Base-by-base conservation (phyloP, 2,329 filamentous ascomycete genomes). In the Fusarium sp. region DNA sequence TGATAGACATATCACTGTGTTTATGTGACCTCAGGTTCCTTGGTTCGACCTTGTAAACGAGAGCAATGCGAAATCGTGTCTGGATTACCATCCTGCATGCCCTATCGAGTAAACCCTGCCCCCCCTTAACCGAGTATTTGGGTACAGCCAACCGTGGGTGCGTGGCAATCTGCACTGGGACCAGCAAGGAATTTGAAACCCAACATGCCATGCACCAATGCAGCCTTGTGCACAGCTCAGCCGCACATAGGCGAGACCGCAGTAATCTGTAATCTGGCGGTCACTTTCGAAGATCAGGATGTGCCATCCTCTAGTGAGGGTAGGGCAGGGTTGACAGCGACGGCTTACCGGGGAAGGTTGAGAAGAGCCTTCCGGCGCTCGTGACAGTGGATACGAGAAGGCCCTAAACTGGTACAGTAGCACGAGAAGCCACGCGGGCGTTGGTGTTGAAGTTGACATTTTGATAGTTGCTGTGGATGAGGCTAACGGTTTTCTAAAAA, bases 61-160 rank as follows among this genome's bases (percentile, higher is more conserved):
- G 51, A 41, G 68, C 59, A 57, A 69, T 65, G 67, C 65, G 61
- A 69, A 73, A 72, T 73, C 64, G 66, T 70, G 60, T 71, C 69
- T 74, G 72, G 71, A 77, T 74, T 75, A 70, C 66, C 57, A 47
- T 69, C 61, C 60, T 76, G 75, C 75, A 75, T 75, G 68, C 73
- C 72, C 61, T 75, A 69, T 75, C 47, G 59, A 72, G 38, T 60
- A 36, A 61, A 68, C 67, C 75, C 73, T 71, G 68, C 48, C 58
- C 71, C 66, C 69, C 72, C 70, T 72, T 72, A 76, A 73, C 75
- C 75, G 74, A 77, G 68, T 73, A 71, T 68, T 65, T 76, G 75
- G 75, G 72, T 74, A 59, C 58, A 41, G 69, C 61, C 56, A 58
- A 69, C 56, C 56, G 69, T 77, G 65, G 63, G 65, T 69, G 58